A percentile compares a stretch with the other conserved stretches of the same genome.
phyloP scores from a whole-genome alignment of 2,329 filamentous ascomycete genomes.

The Colletotrichum aenigma region DNA sequence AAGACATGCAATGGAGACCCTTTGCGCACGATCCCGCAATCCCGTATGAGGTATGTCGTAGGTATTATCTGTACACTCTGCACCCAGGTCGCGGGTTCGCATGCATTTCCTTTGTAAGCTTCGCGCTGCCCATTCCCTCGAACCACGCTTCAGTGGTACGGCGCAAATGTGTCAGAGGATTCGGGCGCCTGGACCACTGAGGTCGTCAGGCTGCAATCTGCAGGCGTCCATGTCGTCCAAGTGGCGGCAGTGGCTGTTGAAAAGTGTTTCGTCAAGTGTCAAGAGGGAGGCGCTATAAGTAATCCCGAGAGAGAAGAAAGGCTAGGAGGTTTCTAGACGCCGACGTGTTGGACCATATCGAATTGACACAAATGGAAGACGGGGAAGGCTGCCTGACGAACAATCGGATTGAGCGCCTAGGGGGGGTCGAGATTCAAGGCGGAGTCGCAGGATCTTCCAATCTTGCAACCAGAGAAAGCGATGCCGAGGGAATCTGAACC shows the following conservation, averaged over 20 bases:
- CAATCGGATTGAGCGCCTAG: neutral
- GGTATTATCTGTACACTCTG: neutral
- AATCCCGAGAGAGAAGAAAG: neutral
- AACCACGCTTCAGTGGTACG: neutral
- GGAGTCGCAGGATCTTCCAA: neutral
- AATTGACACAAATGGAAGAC: neutral
- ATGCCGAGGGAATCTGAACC: neutral
- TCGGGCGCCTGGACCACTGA: neutral
- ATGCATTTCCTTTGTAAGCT: neutral
- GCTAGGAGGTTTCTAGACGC: slow-evolving; percentile 3
- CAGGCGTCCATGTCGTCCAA: neutral
- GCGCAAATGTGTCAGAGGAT: neutral
- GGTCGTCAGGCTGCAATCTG: neutral
- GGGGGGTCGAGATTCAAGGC: neutral
- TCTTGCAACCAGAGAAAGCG: neutral
- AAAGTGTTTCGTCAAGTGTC: slow-evolving; percentile 3
- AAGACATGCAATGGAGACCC: neutral
- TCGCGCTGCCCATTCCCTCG: neutral
- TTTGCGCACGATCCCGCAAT: neutral
- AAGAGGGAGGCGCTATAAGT: neutral
- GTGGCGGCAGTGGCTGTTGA: neutral
- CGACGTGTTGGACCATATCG: slow-evolving; percentile 2
- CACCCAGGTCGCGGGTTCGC: neutral
- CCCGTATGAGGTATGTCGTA: neutral
- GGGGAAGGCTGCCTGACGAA: neutral